Evolutionary conservation across 352 stramenopile genomes (phyloP).

Genomic region (Phytophthora sansomeana): DNA sequence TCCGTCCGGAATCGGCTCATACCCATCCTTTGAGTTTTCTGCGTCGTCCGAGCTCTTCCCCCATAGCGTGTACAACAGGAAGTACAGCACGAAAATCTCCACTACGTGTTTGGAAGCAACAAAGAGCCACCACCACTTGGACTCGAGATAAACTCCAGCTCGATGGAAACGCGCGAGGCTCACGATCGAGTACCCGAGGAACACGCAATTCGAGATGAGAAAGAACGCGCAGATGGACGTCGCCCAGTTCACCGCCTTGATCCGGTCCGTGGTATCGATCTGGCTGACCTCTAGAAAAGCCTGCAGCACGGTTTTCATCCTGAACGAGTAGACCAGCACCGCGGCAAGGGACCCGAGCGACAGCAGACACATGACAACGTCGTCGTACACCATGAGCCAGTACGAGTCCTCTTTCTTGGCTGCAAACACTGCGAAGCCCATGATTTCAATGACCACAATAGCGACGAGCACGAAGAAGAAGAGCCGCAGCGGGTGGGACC

Average conservation of each 20-base stretch:
- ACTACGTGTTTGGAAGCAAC: conserved; percentile 93
- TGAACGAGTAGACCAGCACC: conserved; percentile 95
- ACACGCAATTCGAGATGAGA: conserved; percentile 92
- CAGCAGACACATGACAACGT: conserved; percentile 88
- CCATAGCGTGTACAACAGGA: conserved; percentile 96
- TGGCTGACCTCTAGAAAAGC: conserved; percentile 97
- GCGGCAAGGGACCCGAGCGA: conserved; percentile 90
- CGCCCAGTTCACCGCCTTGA: conserved; percentile 96
- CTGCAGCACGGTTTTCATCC: conserved; percentile 96
- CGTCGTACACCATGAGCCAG: conserved; percentile 96
- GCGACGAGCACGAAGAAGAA: conserved; percentile 88
- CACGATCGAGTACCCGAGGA: conserved; percentile 88
- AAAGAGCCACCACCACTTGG: conserved; percentile 94
- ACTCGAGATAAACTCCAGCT: conserved; percentile 86
- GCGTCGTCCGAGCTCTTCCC: conserved; percentile 77
- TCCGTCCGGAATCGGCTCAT: conserved; percentile 79
- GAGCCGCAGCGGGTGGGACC: conserved; percentile 86
- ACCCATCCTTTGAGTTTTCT: conserved; percentile 70
- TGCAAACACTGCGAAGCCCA: conserved; percentile 91
- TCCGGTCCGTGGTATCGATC: conserved; percentile 96
- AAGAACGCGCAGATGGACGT: conserved; percentile 96
- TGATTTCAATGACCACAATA: conserved; percentile 74
- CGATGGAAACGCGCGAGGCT: conserved; percentile 90
- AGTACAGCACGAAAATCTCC: conserved; percentile 94
- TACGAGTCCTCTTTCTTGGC: conserved; percentile 89